phyloP scores from a whole-genome alignment of 1,139 yeast genomes.

The Saccharomyces hybrid region DNA sequence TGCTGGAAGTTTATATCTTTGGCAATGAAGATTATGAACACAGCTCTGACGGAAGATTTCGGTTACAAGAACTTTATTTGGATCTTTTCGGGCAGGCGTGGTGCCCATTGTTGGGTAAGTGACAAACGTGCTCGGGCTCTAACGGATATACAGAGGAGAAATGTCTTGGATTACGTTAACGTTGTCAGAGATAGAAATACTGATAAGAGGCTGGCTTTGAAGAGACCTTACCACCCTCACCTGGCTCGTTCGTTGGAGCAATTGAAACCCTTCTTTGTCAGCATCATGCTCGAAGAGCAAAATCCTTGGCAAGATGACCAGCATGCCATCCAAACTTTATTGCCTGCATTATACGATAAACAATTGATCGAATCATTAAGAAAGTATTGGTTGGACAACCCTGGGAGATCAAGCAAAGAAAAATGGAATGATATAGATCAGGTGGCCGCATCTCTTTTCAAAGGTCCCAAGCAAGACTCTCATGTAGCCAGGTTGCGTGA shows the following conservation, averaged over 20 bases:
- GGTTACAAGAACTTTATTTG: constrained; percentile 82
- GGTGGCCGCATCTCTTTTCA: constrained; percentile 36
- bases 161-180: constrained; percentile 78
- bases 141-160: constrained; percentile 65
- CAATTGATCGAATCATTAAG: constrained; percentile 47
- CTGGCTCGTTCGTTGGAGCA: constrained; percentile 65
- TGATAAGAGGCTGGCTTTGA: constrained; percentile 43
- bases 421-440: constrained; percentile 83
- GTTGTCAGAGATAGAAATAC: constrained; percentile 50
- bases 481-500: constrained; percentile 38
- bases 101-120: constrained; percentile 98
- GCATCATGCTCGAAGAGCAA: constrained; percentile 70
- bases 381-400: constrained; percentile 47
- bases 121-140: constrained; percentile 71
- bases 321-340: constrained; percentile 43
- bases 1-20: constrained; percentile 95
- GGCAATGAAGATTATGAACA: constrained; percentile 69
- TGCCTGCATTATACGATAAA: constrained; percentile 56
- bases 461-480: constrained; percentile 34
- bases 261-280: constrained; percentile 55
- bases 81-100: constrained; percentile 98
- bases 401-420: constrained; percentile 40
- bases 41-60: constrained; percentile 74
- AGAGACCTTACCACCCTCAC: constrained; percentile 87
- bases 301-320: constrained; percentile 67